These are phyloP conservation scores for Suillus cothurnatus DNA, from an alignment of 768 basidiomycete species.

Conservation along the genomic window DNA sequence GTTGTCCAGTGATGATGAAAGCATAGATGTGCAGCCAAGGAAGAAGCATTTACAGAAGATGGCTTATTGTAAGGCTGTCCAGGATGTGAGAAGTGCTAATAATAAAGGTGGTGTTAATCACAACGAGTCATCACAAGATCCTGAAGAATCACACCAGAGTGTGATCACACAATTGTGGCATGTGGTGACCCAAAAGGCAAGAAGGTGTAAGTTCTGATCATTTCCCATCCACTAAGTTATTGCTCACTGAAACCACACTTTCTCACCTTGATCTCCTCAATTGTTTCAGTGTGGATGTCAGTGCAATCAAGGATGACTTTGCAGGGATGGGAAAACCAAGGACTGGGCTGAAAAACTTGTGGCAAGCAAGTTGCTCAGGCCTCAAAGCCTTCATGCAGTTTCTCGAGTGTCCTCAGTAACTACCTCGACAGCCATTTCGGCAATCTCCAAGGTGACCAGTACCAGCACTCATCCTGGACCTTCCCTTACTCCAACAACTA, in stretches of 20 bases:
- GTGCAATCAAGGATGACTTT: not conserved
- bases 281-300: not conserved
- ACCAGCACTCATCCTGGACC: not conserved
- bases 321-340: not conserved
- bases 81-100: not conserved
- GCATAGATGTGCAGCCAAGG: not conserved
- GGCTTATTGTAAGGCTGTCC: not conserved
- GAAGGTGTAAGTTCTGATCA: not conserved
- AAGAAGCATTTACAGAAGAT: not conserved
- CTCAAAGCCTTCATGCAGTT: not conserved
- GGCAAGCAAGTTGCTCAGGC: not conserved
- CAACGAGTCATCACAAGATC: no score
- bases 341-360: constrained; percentile 1
- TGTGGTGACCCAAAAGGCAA: not conserved
- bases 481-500: not conserved
- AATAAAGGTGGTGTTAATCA: not conserved
- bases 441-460: not conserved
- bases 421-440: not conserved
- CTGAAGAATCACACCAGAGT: not conserved
- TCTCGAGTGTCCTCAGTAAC: not conserved
- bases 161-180: not conserved
- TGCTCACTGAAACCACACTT: not conserved
- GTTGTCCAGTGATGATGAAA: not conserved
- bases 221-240: not conserved
- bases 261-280: not conserved